These are phyloP conservation scores for Chamaecrista fasciculata DNA, from an alignment of 306 rosid genomes.

Conservation along the genomic window DNA sequence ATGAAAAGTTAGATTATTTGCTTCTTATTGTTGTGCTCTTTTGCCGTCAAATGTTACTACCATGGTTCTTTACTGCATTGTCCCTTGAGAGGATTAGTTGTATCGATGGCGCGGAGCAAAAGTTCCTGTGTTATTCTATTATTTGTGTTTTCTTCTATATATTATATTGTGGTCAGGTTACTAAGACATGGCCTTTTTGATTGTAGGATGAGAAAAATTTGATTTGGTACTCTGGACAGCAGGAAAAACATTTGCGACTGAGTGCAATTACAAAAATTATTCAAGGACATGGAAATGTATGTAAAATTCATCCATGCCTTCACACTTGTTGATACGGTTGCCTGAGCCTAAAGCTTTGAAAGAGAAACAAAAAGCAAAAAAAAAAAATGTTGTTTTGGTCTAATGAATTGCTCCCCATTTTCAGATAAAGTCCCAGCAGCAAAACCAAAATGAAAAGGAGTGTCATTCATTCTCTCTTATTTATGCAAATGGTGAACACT, in stretches of 20 bases:
- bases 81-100: neutral
- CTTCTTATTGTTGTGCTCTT: neutral
- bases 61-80: neutral
- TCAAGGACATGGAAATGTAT: slow-evolving; percentile 69
- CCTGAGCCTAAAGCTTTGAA: slow-evolving; percentile 9
- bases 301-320: slow-evolving; percentile 31
- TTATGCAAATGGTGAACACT: slow-evolving; percentile 65
- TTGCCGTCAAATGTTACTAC: neutral
- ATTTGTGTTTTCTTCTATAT: slow-evolving; percentile 10
- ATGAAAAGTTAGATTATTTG: neutral
- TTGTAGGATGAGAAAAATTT: slow-evolving; percentile 81
- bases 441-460: slow-evolving; percentile 56
- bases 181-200: slow-evolving; percentile 18
- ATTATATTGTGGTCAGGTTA: neutral
- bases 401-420: slow-evolving; percentile 31
- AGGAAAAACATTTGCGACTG: slow-evolving; percentile 69
- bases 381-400: slow-evolving; percentile 28
- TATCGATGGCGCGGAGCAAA: neutral
- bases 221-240: slow-evolving; percentile 75
- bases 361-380: slow-evolving; percentile 16
- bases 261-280: slow-evolving; percentile 58
- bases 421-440: slow-evolving; percentile 62
- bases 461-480: slow-evolving; percentile 70
- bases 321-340: slow-evolving; percentile 1
- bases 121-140: neutral